phyloP scores from a whole-genome alignment of 805 yeast species.

The Torulaspora delbrueckii region DNA sequence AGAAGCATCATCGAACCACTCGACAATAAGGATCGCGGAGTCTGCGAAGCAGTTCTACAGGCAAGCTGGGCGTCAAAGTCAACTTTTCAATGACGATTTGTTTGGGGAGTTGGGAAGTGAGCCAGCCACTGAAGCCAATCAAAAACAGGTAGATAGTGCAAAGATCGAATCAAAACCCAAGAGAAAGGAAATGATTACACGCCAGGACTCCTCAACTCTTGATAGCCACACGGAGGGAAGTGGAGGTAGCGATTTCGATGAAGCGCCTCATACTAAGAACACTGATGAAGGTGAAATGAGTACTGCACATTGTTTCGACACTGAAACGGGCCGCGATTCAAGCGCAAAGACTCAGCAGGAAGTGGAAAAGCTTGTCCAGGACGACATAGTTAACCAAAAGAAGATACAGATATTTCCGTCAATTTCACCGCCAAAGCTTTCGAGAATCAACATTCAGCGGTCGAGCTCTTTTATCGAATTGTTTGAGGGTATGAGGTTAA shows the following conservation, averaged over 20 bases:
- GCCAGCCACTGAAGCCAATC: neutral
- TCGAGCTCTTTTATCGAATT: constrained; percentile 33
- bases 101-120: constrained; percentile 25
- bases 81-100: constrained; percentile 29
- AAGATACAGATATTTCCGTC: constrained; percentile 4
- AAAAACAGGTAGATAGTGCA: neutral
- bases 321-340: too few relatives aligned
- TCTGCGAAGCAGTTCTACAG: neutral
- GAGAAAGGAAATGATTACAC: neutral
- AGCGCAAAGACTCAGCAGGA: neutral
- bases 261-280: neutral
- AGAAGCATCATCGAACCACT: neutral
- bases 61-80: constrained; percentile 19
- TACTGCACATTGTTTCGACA: neutral
- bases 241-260: too few relatives aligned
- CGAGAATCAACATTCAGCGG: constrained; percentile 17
- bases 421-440: constrained; percentile 5
- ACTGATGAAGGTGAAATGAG: neutral
- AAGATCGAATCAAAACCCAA: neutral
- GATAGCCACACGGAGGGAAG: neutral
- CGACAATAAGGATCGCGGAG: neutral
- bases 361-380: neutral
- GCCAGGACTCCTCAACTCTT: neutral
- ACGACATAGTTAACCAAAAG: neutral
- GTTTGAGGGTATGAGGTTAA: constrained; percentile 31